Evolutionary conservation across 1,139 yeast species (phyloP).

Genomic region (Diutina catenulata): DNA sequence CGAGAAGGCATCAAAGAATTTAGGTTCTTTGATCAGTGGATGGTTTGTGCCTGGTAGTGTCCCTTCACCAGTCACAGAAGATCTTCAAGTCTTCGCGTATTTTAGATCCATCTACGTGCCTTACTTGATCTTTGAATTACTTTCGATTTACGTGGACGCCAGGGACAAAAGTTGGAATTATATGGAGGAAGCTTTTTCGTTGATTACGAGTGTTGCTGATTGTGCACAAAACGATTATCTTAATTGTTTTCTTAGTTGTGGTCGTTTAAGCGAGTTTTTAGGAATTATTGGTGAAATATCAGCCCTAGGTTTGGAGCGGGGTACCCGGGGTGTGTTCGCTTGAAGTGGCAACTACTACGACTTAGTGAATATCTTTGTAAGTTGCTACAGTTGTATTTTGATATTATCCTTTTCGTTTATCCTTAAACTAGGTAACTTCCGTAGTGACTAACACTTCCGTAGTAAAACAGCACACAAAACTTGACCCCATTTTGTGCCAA

Average conservation of each 20-base stretch:
- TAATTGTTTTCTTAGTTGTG: conserved; percentile 45
- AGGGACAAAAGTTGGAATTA: conserved; percentile 26
- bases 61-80: conserved; percentile 6
- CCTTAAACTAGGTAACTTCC: too few species aligned
- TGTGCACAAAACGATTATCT: conserved; percentile 29
- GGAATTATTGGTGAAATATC: conserved; percentile 45
- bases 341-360: too few species aligned
- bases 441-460: too few species aligned
- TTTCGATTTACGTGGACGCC: conserved; percentile 38
- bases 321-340: conserved; percentile 23
- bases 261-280: conserved; percentile 53
- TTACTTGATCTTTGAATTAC: conserved; percentile 50
- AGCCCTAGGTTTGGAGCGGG: conserved; percentile 33
- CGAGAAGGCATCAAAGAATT: conserved; percentile 22
- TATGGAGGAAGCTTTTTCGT: conserved; percentile 42
- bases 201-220: conserved; percentile 41
- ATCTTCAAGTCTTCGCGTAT: conserved; percentile 21
- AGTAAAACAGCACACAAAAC: too few species aligned
- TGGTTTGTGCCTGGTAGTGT: conserved; percentile 22
- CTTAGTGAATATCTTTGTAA: too few species aligned
- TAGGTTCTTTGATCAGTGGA: conserved; percentile 16
- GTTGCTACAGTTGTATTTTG: too few species aligned
- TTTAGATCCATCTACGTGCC: conserved; percentile 68
- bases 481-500: too few species aligned
- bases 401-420: too few species aligned